Percentiles rank a stretch among this genome's conserved stretches.
Conservation (phyloP, 2,329 filamentous ascomycete species). For the Aspergillus novoparasiticus region DNA sequence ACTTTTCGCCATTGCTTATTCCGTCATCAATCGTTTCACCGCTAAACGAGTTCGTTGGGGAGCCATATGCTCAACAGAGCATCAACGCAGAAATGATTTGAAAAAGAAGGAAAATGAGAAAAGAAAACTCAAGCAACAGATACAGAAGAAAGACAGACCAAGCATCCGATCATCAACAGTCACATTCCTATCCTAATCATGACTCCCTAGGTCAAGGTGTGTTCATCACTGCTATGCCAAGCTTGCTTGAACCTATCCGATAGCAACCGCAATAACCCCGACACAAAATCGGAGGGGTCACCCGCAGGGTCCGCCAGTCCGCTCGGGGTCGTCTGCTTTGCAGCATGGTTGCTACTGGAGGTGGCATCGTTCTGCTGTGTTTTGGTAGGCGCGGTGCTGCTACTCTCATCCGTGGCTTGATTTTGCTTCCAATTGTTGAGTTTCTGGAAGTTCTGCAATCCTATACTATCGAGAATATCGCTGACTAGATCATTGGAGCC, state of each 20-base stretch:
- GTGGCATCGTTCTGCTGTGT: not conserved
- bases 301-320: slow-evolving; percentile 6
- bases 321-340: slow-evolving; percentile 1
- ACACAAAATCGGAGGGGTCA: slow-evolving; percentile 24
- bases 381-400: slow-evolving; percentile 1
- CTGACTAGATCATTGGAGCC: slow-evolving; percentile 19
- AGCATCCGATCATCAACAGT: not conserved
- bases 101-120: not conserved
- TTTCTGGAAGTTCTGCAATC: slow-evolving; percentile 13
- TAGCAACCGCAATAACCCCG: slow-evolving; percentile 20
- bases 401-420: slow-evolving; percentile 10
- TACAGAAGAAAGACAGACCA: not conserved
- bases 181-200: too few species aligned
- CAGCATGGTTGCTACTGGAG: not conserved
- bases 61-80: not conserved
- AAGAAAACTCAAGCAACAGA: not conserved
- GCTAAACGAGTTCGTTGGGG: not conserved
- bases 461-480: slow-evolving; percentile 20
- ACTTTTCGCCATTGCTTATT: not conserved
- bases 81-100: not conserved
- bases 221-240: slow-evolving; percentile 34
- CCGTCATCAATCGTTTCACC: slow-evolving; percentile 1
- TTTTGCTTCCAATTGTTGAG: slow-evolving; percentile 14
- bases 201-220: slow-evolving; percentile 18
- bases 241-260: slow-evolving; percentile 21